Evolutionary conservation across 257 asterid species (phyloP).

Genomic region (Anisodus tanguticus): DNA sequence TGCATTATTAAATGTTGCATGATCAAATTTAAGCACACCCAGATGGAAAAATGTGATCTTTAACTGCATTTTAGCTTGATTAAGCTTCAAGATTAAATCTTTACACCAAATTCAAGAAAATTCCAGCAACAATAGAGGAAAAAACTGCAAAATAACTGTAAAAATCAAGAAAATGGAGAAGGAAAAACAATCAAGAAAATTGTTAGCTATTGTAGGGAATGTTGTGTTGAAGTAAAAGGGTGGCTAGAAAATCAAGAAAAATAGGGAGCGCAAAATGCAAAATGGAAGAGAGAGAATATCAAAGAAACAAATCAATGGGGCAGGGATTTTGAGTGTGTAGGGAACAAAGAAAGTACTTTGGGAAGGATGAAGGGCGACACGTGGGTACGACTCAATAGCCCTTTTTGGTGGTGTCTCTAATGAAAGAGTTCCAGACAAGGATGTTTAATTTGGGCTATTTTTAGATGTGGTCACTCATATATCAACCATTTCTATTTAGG

Average conservation of each 20-base stretch:
- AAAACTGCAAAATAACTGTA: background rate
- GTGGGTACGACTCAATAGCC: conserved; percentile 60
- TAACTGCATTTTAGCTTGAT: conserved; percentile 51
- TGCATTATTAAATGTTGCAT: conserved; percentile 46
- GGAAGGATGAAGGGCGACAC: conserved; percentile 52
- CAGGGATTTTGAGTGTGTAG: conserved; percentile 21
- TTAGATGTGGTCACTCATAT: background rate
- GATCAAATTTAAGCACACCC: conserved; percentile 48
- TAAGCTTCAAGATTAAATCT: conserved; percentile 41
- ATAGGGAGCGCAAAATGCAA: conserved; percentile 35
- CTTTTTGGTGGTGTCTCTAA: conserved; percentile 53
- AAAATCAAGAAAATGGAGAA: background rate
- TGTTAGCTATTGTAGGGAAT: background rate
- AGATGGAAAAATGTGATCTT: conserved; percentile 41
- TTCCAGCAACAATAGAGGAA: background rate
- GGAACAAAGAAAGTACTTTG: conserved; percentile 36
- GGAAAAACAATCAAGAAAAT: background rate
- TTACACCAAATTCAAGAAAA: background rate
- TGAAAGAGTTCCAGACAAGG: conserved; percentile 33
- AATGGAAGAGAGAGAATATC: background rate
- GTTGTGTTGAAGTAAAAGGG: conserved; percentile 11
- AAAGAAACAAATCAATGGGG: conserved; percentile 34
- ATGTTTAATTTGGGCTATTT: background rate
- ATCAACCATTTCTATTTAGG: background rate
- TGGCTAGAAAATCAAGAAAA: conserved; percentile 37